Base-by-base conservation (phyloP, 768 basidiomycete genomes). In the Panus rudis region DNA sequence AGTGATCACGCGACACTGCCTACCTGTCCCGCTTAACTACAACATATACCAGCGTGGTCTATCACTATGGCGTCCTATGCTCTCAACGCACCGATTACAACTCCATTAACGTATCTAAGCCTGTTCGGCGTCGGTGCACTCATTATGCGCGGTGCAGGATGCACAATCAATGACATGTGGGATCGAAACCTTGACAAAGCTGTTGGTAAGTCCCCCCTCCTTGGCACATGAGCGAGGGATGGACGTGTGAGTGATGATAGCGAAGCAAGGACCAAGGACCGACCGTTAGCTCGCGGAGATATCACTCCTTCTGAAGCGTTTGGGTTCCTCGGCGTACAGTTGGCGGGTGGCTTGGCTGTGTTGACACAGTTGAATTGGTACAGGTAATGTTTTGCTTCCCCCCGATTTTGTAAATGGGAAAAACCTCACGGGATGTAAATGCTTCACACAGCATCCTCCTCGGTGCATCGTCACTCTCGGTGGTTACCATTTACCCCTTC, bases 161-260 rank as follows among this genome's bases (percentile, higher is more conserved):
- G 96, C 63, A 97, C 91, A 3, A 94, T 99, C 53, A 99, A 99
- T 61, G 96, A 99, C 59, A 81, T 99, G 81, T 98, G 96, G 94
- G 96, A 99, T 64, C 75, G 73, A 50, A 80, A 89, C 48, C 76
- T 96, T 34, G 96, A 99, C 71, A 81, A 79, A 58, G 81, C 83
- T 28, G 96, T 98, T 38, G 92, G 93, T 92, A 56, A 45, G 78
- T 62, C 17, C 23, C 11, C 21, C 8, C 38, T 43, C 41, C 32
- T 19, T n/a, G 22, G 22, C 16, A 26, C 41, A 17, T 45, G 43
- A 16, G 31, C 27, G 13, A 33, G 37, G 35, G 22, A 4, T 44
- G 10, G 6, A 22, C 22, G 5, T 2, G 17, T 38, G 32, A 30
- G 25, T 26, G 39, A 37, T 32, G 26, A 23, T n/a, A 20, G 17